These are phyloP conservation scores for Botrytis paeoniae DNA, from an alignment of 2,329 filamentous ascomycete species.

Conservation along the genomic window DNA sequence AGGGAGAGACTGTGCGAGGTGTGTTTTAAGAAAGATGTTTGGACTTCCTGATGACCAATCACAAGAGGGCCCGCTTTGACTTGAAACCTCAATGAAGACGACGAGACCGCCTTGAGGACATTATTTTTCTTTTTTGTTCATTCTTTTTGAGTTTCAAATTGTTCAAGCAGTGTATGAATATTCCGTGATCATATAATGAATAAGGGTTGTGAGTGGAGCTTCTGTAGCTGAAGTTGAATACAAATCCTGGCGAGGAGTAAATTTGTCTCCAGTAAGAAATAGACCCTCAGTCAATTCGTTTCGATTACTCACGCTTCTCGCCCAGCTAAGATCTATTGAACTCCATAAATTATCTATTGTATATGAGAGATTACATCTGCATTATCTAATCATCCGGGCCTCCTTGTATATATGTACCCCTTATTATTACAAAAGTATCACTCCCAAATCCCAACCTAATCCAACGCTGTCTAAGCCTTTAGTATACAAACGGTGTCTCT, in stretches of 20 bases:
- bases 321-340: too few relatives aligned
- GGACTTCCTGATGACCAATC: constrained; percentile 8
- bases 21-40: constrained; percentile 19
- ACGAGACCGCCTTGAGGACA: background rate
- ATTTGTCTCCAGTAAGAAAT: background rate
- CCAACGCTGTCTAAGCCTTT: background rate
- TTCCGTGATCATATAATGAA: background rate
- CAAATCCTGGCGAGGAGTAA: background rate
- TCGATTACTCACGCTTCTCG: background rate
- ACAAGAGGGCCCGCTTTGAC: background rate
- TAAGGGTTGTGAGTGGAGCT: background rate
- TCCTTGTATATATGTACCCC: too few relatives aligned
- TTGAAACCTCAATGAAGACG: constrained; percentile 12
- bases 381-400: background rate
- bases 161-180: background rate
- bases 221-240: background rate
- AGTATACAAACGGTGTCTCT: background rate
- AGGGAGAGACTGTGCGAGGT: constrained; percentile 14
- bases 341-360: too few relatives aligned
- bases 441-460: too few relatives aligned
- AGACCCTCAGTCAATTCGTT: background rate
- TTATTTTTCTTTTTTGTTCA: background rate
- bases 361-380: too few relatives aligned
- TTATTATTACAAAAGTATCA: background rate
- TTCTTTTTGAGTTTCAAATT: background rate